Evolutionary conservation across 257 asterid species (phyloP).

Genomic region (Petrea volubilis): DNA sequence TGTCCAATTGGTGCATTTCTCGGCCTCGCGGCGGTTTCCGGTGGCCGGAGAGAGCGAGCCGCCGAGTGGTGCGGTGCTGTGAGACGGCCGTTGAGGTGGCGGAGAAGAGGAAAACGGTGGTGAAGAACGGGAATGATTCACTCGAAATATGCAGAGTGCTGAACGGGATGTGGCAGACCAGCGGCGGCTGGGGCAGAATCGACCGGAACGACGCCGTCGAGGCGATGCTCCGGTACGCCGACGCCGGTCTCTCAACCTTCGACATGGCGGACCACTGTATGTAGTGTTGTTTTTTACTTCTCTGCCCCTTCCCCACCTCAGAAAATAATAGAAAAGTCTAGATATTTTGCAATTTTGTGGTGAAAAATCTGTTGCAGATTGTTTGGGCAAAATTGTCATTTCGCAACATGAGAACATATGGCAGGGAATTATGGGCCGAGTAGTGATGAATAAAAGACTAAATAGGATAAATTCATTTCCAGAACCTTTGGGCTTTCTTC

Average conservation of each 20-base stretch:
- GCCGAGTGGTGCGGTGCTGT: constrained; percentile 51
- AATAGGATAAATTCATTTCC: constrained; percentile 24
- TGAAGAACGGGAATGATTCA: constrained; percentile 71
- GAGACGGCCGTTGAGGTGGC: constrained; percentile 46
- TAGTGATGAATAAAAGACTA: not conserved
- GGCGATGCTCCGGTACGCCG: constrained; percentile 87
- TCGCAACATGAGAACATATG: not conserved
- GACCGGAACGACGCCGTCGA: constrained; percentile 90
- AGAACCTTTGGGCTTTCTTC: not conserved
- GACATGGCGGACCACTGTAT: constrained; percentile 98
- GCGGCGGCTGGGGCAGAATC: constrained; percentile 97
- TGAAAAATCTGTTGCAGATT: not conserved
- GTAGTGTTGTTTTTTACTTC: constrained; percentile 19
- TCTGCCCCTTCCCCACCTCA: constrained; percentile 23
- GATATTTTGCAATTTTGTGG: no score
- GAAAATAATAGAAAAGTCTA: not conserved
- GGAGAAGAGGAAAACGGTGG: constrained; percentile 43
- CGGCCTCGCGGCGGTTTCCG: constrained; percentile 20
- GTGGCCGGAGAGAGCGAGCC: constrained; percentile 19
- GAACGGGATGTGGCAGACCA: constrained; percentile 96
- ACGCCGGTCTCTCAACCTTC: constrained; percentile 90
- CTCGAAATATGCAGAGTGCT: constrained; percentile 88
- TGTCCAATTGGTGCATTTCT: constrained; percentile 20
- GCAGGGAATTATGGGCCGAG: constrained; percentile 16
- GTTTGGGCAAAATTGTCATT: constrained; percentile 28